Evolutionary conservation across 495 filamentous ascomycete genomes (phyloP).

Genomic region (Aspergillus sclerotioniger): DNA sequence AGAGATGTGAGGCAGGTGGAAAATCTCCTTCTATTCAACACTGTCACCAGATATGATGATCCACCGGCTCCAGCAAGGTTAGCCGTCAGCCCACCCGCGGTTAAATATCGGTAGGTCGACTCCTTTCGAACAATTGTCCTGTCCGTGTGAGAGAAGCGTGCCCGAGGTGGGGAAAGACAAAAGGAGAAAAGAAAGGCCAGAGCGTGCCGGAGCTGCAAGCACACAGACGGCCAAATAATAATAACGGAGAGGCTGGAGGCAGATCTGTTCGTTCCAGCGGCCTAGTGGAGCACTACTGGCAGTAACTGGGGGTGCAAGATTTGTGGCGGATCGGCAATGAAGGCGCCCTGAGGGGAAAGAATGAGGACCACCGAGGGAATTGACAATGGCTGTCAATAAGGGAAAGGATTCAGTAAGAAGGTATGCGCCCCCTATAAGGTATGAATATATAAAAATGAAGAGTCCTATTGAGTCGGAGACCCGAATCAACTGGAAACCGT

Average conservation of each 20-base stretch:
- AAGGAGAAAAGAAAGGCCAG: constrained; percentile 8
- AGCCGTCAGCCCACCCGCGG: not conserved
- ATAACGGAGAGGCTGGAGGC: constrained; percentile 1
- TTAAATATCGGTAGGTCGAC: not conserved
- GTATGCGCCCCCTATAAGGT: not conserved
- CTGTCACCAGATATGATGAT: not conserved
- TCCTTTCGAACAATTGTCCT: not conserved
- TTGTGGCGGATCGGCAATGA: constrained; percentile 4
- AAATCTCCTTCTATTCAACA: not conserved
- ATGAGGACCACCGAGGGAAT: not conserved
- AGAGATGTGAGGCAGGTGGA: not conserved
- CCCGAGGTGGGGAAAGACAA: not conserved
- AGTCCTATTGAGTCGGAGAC: not conserved
- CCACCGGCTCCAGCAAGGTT: not conserved
- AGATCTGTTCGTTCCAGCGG: not conserved
- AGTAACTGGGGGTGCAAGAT: constrained; percentile 3
- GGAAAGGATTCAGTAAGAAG: not conserved
- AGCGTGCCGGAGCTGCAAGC: constrained; percentile 1
- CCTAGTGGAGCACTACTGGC: not conserved
- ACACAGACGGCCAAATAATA: constrained; percentile 2
- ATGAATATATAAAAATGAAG: not conserved
- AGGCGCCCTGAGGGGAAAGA: not conserved
- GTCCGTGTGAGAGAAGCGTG: not conserved
- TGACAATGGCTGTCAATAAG: not conserved
- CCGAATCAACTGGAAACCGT: not conserved